phyloP scores from a whole-genome alignment of 805 yeast genomes.

The Yarrowia alimentaria region DNA sequence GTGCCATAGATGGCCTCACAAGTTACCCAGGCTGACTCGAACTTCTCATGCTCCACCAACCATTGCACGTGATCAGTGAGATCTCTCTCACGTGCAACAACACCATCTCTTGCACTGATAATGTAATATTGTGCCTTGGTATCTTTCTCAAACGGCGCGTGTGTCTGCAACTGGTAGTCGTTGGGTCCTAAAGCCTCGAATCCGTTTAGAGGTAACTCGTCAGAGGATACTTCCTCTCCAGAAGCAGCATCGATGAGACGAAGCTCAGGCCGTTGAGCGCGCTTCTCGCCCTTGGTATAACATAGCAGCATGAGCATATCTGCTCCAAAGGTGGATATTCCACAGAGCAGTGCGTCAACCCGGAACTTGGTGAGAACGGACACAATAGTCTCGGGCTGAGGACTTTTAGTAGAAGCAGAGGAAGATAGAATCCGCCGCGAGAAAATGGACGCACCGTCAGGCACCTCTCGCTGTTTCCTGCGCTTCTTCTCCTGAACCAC shows the following conservation, averaged over 20 bases:
- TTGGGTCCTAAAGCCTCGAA: slow-evolving; percentile 65
- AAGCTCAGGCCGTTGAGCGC: slow-evolving; percentile 58
- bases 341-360: slow-evolving; percentile 61
- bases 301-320: slow-evolving; percentile 64
- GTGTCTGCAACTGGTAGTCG: slow-evolving; percentile 68
- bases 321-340: slow-evolving; percentile 71
- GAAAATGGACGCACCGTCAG: slow-evolving; percentile 17
- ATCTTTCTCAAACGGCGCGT: slow-evolving; percentile 11
- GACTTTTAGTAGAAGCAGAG: slow-evolving; percentile 29
- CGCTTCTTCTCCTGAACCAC: slow-evolving; percentile 40
- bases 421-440: slow-evolving; percentile 30
- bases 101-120: slow-evolving; percentile 78
- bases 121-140: slow-evolving; percentile 52
- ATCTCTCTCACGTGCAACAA: slow-evolving; percentile 69
- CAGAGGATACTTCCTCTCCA: slow-evolving; percentile 74
- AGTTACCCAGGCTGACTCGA: slow-evolving; percentile 74
- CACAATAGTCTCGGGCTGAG: slow-evolving; percentile 33
- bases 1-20: slow-evolving; percentile 56
- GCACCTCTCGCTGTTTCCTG: background rate
- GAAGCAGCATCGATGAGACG: slow-evolving; percentile 61
- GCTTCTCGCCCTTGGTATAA: slow-evolving; percentile 44
- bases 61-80: slow-evolving; percentile 69
- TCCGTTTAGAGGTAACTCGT: slow-evolving; percentile 66
- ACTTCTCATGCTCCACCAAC: slow-evolving; percentile 57
- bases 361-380: slow-evolving; percentile 43